Conservation (phyloP, 78 protist species). For the Bodo saltans region DNA sequence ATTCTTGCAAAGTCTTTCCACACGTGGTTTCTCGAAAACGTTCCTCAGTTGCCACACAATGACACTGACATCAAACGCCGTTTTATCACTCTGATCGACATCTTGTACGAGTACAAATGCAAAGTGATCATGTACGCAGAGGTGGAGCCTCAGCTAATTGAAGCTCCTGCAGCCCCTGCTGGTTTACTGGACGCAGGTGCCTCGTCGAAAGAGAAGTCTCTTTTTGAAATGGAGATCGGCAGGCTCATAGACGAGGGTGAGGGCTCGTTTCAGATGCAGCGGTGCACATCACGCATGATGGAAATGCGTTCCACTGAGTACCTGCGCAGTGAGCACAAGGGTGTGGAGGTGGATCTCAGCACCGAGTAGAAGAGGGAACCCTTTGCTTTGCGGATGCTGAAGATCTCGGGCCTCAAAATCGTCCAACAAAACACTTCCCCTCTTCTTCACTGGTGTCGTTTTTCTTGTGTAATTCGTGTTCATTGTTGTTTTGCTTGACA, state of each 20-base stretch:
- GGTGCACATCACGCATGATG: constrained; percentile 59
- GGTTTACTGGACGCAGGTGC: neutral
- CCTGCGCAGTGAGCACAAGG: constrained; percentile 12
- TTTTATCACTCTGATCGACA: constrained; percentile 76
- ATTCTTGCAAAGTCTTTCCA: constrained; percentile 57
- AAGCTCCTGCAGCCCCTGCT: neutral
- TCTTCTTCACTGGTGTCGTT: too few species aligned
- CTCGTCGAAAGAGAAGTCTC: neutral
- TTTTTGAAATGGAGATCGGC: too few species aligned
- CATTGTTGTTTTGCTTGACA: too few species aligned
- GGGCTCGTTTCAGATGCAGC: neutral
- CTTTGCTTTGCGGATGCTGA: too few species aligned
- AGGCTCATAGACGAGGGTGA: neutral
- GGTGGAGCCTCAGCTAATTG: constrained; percentile 37
- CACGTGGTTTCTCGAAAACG: constrained; percentile 45
- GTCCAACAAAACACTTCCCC: too few species aligned
- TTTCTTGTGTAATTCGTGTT: too few species aligned
- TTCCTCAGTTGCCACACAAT: neutral
- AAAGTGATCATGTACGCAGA: constrained; percentile 63
- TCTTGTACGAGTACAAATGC: constrained; percentile 62
- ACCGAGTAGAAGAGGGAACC: too few species aligned
- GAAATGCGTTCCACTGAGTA: constrained; percentile 81
- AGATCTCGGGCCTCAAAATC: too few species aligned
- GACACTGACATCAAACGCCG: constrained; percentile 37
- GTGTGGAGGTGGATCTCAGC: too few species aligned